Percentiles rank a stretch among this genome's conserved stretches.
Evolutionary conservation across 106 monocot species (phyloP).

Genomic region (Dactylorhiza incarnata): DNA sequence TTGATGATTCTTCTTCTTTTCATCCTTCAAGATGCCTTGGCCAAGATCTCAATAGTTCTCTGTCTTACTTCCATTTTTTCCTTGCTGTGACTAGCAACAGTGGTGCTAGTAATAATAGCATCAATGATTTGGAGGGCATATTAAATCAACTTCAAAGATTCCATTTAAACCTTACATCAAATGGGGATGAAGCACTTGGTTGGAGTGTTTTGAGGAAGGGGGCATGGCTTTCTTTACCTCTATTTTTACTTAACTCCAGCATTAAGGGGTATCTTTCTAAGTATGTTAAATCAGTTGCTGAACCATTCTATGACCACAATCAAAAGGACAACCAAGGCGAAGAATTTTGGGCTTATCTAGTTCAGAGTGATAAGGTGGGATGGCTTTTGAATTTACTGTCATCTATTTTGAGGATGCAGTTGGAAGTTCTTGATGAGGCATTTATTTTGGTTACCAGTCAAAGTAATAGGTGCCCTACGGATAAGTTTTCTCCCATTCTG

Average conservation of each 20-base stretch:
- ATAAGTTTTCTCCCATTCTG: conserved; percentile 48
- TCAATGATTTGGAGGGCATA: conserved; percentile 19
- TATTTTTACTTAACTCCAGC: conserved; percentile 52
- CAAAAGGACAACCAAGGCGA: conserved; percentile 21
- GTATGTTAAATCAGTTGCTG: conserved; percentile 16
- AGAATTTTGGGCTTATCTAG: conserved; percentile 17
- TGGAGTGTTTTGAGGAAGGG: conserved; percentile 64
- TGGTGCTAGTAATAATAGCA: conserved; percentile 12
- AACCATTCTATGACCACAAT: conserved; percentile 12
- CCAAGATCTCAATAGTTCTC: conserved; percentile 22
- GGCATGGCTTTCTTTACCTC: conserved; percentile 57
- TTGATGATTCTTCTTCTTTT: conserved; percentile 5
- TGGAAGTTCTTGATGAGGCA: conserved; percentile 46
- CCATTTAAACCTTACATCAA: conserved; percentile 9
- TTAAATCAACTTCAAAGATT: conserved; percentile 43
- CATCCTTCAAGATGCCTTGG: conserved; percentile 8
- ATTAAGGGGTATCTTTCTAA: conserved; percentile 26
- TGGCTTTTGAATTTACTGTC: conserved; percentile 41
- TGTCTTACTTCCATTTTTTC: conserved; percentile 43
- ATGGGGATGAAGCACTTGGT: conserved; percentile 17
- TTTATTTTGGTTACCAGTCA: conserved; percentile 45
- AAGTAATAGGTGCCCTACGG: conserved; percentile 2
- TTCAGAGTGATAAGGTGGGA: conserved; percentile 29
- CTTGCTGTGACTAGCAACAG: conserved; percentile 20
- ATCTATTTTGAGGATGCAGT: conserved; percentile 48